Conservation (phyloP, 2,329 filamentous ascomycete species). For the Verticillium nonalfalfae region DNA sequence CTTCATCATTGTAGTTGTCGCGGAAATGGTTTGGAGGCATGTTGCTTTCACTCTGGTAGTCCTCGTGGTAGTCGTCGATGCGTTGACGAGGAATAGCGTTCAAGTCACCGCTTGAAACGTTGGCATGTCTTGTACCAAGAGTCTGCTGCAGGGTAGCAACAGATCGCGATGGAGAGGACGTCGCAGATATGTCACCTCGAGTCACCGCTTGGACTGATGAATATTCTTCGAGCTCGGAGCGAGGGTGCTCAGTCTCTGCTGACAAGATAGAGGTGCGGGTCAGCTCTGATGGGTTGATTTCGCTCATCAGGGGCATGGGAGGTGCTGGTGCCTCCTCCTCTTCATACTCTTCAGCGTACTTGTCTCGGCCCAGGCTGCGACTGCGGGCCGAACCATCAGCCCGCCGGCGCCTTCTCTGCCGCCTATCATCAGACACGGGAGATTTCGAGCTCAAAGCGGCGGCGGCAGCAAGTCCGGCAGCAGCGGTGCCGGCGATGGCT, state of each 20-base stretch:
- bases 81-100: slow-evolving; percentile 45
- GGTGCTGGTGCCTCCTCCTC: slow-evolving; percentile 55
- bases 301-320: slow-evolving; percentile 84
- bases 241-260: slow-evolving; percentile 67
- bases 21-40: neutral
- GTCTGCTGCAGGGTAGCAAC: slow-evolving; percentile 49
- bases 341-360: slow-evolving; percentile 43
- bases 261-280: slow-evolving; percentile 85
- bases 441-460: slow-evolving; percentile 30
- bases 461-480: slow-evolving; percentile 27
- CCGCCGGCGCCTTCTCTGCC: slow-evolving; percentile 44
- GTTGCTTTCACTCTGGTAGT: slow-evolving; percentile 14
- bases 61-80: slow-evolving; percentile 39
- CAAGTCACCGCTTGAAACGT: slow-evolving; percentile 54
- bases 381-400: slow-evolving; percentile 39
- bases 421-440: slow-evolving; percentile 41
- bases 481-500: slow-evolving; percentile 34
- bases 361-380: slow-evolving; percentile 36
- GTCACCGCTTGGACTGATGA: slow-evolving; percentile 58
- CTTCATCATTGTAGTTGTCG: slow-evolving; percentile 38
- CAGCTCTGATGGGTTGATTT: slow-evolving; percentile 77
- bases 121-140: slow-evolving; percentile 63
- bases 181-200: slow-evolving; percentile 48
- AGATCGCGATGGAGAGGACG: neutral
- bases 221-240: slow-evolving; percentile 58